phyloP scores from a whole-genome alignment of 2,329 filamentous ascomycete genomes.

The Xylariales sp. region DNA sequence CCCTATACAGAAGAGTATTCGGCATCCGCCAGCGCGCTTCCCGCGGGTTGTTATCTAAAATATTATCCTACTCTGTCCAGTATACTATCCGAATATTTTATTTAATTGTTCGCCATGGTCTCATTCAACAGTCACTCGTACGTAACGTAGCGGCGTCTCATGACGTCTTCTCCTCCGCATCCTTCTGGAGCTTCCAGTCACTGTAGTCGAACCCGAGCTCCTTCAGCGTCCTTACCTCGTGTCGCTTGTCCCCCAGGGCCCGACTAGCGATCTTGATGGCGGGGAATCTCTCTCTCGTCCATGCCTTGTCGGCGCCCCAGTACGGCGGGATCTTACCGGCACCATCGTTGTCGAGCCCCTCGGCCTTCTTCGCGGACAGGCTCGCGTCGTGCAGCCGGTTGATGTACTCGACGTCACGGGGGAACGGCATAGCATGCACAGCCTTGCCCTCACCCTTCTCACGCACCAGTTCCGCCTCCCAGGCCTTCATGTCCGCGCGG shows the following conservation, averaged over 20 bases:
- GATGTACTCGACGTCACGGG: slow-evolving; percentile 56
- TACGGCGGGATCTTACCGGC: slow-evolving; percentile 31
- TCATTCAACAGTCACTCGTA: too few relatives aligned
- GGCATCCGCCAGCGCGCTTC: too few relatives aligned
- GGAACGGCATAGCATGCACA: slow-evolving; percentile 39
- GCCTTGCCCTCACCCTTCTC: slow-evolving; percentile 7
- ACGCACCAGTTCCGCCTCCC: slow-evolving; percentile 52
- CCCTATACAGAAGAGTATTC: too few relatives aligned
- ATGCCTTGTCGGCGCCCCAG: slow-evolving; percentile 34
- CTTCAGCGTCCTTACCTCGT: slow-evolving; percentile 27
- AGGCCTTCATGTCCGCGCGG: slow-evolving; percentile 50
- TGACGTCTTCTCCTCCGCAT: too few relatives aligned
- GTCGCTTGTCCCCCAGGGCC: slow-evolving; percentile 27
- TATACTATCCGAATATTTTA: too few relatives aligned
- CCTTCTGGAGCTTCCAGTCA: slow-evolving; percentile 17
- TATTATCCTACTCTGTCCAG: too few relatives aligned
- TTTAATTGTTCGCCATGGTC: too few relatives aligned
- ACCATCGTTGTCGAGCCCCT: slow-evolving; percentile 30
- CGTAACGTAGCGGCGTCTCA: too few relatives aligned
- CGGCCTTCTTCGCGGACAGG: slow-evolving; percentile 24
- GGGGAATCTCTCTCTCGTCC: slow-evolving; percentile 34
- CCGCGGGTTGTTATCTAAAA: too few relatives aligned
- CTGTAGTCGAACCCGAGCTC: slow-evolving; percentile 34
- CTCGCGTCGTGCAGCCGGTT: slow-evolving; percentile 51
- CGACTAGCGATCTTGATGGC: slow-evolving; percentile 35